Percentiles rank a stretch among this genome's conserved stretches.
phyloP scores from a whole-genome alignment of 306 rosid species.

The Gleditsia sinensis region DNA sequence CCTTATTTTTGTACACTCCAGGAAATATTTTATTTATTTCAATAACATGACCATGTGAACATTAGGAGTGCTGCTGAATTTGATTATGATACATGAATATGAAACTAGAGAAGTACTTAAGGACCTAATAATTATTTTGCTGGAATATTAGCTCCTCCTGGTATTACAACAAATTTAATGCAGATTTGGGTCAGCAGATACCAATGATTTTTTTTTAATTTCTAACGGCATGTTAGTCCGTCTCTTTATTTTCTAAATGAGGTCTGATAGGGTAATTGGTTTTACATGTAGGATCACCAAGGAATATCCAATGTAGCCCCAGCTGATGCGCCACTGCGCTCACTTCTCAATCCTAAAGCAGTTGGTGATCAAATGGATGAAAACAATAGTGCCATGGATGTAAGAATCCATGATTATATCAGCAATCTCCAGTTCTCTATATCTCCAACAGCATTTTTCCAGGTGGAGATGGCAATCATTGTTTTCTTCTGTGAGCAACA shows the following conservation, averaged over 20 bases:
- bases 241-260: conserved; percentile 22
- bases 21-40: not conserved
- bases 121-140: not conserved
- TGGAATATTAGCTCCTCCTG: not conserved
- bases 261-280: conserved; percentile 10
- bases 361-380: conserved; percentile 42
- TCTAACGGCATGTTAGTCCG: conserved; percentile 23
- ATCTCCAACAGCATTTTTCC: conserved; percentile 97
- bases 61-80: not conserved
- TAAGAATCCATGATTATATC: conserved; percentile 81
- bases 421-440: conserved; percentile 77
- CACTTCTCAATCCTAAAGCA: conserved; percentile 47
- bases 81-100: conserved; percentile 25
- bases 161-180: not conserved
- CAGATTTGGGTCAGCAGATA: conserved; percentile 8
- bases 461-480: conserved; percentile 52
- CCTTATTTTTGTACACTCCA: not conserved
- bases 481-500: conserved; percentile 14
- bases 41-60: not conserved
- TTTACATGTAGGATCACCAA: conserved; percentile 72
- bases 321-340: conserved; percentile 71
- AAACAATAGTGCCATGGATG: conserved; percentile 45
- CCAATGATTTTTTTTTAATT: not conserved
- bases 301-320: conserved; percentile 96
- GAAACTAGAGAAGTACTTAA: not conserved